A percentile compares a stretch with the other conserved stretches of the same genome.
Evolutionary conservation across 352 stramenopile genomes (phyloP).

Genomic region (Saprolegnia diclina): DNA sequence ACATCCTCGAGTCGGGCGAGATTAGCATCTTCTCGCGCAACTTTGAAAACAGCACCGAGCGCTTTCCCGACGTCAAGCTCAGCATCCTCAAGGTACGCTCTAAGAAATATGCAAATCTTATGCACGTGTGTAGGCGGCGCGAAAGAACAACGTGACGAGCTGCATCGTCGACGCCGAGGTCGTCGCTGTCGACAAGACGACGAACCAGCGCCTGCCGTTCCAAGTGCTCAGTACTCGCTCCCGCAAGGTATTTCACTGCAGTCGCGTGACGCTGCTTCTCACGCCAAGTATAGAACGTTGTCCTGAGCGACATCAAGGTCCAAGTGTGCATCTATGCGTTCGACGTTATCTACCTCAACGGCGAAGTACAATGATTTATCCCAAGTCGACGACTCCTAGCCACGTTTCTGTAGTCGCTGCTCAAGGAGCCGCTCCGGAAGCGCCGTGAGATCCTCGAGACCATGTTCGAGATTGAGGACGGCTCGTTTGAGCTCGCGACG

Average conservation of each 20-base stretch:
- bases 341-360: slow-evolving; percentile 98
- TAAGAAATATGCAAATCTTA: neutral
- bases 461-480: slow-evolving; percentile 89
- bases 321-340: slow-evolving; percentile 95
- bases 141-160: slow-evolving; percentile 46
- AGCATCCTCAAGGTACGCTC: slow-evolving; percentile 48
- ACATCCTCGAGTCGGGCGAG: slow-evolving; percentile 83
- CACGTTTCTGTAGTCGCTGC: slow-evolving; percentile 72
- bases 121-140: neutral
- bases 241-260: slow-evolving; percentile 62
- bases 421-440: slow-evolving; percentile 85
- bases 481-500: slow-evolving; percentile 93
- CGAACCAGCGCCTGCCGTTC: slow-evolving; percentile 96
- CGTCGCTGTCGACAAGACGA: slow-evolving; percentile 97
- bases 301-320: slow-evolving; percentile 87
- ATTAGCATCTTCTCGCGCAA: slow-evolving; percentile 98
- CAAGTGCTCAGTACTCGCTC: slow-evolving; percentile 98
- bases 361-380: slow-evolving; percentile 37
- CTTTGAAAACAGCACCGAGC: slow-evolving; percentile 96
- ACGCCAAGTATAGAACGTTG: slow-evolving; percentile 45
- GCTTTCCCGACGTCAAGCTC: slow-evolving; percentile 92
- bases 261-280: neutral
- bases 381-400: neutral
- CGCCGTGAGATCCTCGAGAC: slow-evolving; percentile 88
- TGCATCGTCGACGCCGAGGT: slow-evolving; percentile 99